A percentile compares a stretch with the other conserved stretches of the same genome.
phyloP scores from a whole-genome alignment of 108 stramenopile genomes.

The Craspedostauros australis region DNA sequence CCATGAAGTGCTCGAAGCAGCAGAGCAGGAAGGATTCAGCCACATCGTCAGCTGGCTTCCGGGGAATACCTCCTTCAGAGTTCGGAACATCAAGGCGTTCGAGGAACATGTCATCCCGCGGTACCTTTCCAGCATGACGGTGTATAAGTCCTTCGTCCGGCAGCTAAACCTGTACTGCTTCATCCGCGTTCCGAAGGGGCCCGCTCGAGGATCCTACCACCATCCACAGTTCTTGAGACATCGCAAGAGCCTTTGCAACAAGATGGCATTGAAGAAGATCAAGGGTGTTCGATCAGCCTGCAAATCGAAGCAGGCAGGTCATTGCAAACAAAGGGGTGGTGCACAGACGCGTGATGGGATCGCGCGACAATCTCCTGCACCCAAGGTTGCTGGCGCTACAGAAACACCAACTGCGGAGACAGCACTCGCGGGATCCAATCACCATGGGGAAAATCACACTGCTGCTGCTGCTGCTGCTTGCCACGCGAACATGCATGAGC shows the following conservation, averaged over 20 bases:
- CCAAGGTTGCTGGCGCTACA: no score
- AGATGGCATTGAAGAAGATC: constrained; percentile 12
- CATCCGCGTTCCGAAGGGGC: constrained; percentile 34
- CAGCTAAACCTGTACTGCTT: constrained; percentile 81
- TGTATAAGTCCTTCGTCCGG: constrained; percentile 72
- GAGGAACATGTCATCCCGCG: constrained; percentile 44
- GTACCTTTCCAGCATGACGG: constrained; percentile 79
- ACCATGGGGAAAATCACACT: no score
- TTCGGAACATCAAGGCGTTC: constrained; percentile 30
- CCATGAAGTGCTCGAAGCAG: constrained; percentile 26
- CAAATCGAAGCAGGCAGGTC: no score
- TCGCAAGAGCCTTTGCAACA: not conserved
- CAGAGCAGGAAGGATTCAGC: constrained; percentile 25
- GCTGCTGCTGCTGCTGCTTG: no score
- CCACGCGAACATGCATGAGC: no score
- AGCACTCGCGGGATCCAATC: no score
- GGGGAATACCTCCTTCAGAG: constrained; percentile 26
- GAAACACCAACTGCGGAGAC: no score
- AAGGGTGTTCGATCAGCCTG: no score
- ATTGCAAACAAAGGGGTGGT: no score
- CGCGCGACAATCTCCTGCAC: no score
- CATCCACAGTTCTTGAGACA: constrained; percentile 40
- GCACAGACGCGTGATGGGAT: no score
- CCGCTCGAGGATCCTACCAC: constrained; percentile 54
- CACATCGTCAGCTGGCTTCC: constrained; percentile 62